Base-by-base conservation (phyloP, 2,329 filamentous ascomycete genomes). In the Penicillium corylophilum region DNA sequence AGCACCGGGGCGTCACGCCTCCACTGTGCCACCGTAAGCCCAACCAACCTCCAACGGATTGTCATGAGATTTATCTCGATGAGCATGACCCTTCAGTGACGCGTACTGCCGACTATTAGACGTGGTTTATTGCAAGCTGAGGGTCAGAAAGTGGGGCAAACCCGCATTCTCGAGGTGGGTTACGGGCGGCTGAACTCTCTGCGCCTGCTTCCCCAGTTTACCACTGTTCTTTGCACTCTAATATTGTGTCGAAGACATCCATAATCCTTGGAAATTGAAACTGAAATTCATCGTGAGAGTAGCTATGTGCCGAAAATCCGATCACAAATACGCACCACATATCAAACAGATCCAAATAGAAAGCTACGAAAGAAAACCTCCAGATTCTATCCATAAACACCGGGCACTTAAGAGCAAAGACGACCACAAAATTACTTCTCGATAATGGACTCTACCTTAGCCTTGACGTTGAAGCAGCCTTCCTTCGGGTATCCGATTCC, bases 401-500 rank as follows among this genome's bases (percentile, higher is more conserved):
- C n/a, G n/a, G n/a, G n/a, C 10, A 39, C 35, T 5, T 7, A 9
- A 41, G 38, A 23, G 22, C 13, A 16, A 41, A 26, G n/a, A 24
- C n/a, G 2, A n/a, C 22, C 13, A n/a, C n/a, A n/a, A n/a, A 13
- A 22, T 57, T 40, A 63, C 3, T 57, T 49, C 16, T 55, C 42
- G n/a, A 60, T 4, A 42, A 63, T 50, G 5, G 40, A 33, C 6
- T 20, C 26, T 5, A 63, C 53, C 2, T 46, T 61, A 20, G 60
- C 61, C 24, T 45, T 56, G 10, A 63, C 53, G 13, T 46, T 48
- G 40, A 60, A 63, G 13, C 46, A 24, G 9, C 55, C 51, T 5
- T 42, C 23, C 18, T 59, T 44, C 0, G 60, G 57, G 29, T 44
- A 56, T 1, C 57, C 60, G 28, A 61, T 48, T 2, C 57, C 59